Conservation (phyloP, 306 rosid species). For the Begonia masoniana region DNA sequence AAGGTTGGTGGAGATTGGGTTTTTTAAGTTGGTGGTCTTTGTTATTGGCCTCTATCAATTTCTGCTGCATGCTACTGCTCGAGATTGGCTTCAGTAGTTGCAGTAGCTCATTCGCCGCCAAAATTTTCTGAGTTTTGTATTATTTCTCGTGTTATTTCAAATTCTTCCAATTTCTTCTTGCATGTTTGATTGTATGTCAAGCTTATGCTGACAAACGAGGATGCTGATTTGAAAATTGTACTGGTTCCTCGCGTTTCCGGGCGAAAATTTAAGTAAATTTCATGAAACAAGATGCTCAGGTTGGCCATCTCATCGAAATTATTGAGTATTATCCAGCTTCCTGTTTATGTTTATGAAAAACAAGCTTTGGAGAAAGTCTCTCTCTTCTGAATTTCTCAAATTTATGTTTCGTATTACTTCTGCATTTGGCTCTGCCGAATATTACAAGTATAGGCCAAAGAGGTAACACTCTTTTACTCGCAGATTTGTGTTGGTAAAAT, state of each 20-base stretch:
- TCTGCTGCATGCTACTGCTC: not conserved
- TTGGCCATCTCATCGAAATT: not conserved
- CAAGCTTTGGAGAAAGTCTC: no score
- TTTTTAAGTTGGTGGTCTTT: constrained; percentile 6
- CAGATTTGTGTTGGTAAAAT: constrained; percentile 37
- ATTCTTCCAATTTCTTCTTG: not conserved
- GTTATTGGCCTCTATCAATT: not conserved
- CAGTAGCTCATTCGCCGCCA: not conserved
- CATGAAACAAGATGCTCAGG: not conserved
- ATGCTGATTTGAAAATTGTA: not conserved
- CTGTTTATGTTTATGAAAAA: no score
- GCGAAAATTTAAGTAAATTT: not conserved
- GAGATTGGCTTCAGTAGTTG: not conserved
- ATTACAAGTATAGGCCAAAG: no score
- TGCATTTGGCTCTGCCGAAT: no score
- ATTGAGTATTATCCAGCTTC: no score
- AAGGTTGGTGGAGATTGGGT: constrained; percentile 12
- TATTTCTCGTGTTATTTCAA: not conserved
- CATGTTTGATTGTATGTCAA: not conserved
- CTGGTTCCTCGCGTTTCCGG: not conserved
- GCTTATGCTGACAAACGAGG: not conserved
- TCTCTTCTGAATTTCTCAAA: no score
- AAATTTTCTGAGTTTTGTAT: not conserved
- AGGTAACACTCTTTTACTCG: not conserved
- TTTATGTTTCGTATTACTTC: no score